phyloP scores from a whole-genome alignment of 2,329 filamentous ascomycete species.

The Paraphoma sp. region DNA sequence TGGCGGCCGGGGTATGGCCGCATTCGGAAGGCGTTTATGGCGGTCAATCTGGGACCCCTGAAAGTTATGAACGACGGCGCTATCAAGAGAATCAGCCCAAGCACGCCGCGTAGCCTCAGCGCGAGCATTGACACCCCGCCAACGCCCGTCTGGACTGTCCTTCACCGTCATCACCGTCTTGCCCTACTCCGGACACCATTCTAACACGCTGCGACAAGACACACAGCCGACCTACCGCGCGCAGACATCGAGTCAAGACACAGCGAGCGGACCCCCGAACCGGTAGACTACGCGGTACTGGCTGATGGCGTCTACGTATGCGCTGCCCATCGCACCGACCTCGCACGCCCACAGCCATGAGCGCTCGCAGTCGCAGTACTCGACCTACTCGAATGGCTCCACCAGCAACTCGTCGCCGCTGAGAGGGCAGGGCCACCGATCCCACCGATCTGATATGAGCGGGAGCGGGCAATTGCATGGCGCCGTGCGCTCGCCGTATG shows the following conservation, averaged over 20 bases:
- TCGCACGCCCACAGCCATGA: constrained; percentile 44
- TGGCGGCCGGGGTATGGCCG: constrained; percentile 17
- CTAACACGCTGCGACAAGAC: not conserved
- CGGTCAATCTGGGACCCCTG: constrained; percentile 29
- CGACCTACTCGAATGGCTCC: constrained; percentile 26
- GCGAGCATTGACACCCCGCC: constrained; percentile 7
- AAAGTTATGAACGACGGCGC: constrained; percentile 18
- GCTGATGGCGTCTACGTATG: constrained; percentile 55
- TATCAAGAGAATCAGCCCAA: constrained; percentile 9
- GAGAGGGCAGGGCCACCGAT: constrained; percentile 35
- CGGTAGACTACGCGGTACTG: constrained; percentile 12
- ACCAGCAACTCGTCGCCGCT: constrained; percentile 29
- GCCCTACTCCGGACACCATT: no score
- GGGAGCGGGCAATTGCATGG: constrained; percentile 43
- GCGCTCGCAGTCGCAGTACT: constrained; percentile 49
- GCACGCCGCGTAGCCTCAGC: constrained; percentile 13
- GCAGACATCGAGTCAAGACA: constrained; percentile 26
- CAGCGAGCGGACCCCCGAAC: constrained; percentile 19
- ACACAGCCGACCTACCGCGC: not conserved
- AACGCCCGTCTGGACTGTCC: not conserved
- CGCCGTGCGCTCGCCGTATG: constrained; percentile 37
- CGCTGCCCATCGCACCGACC: constrained; percentile 46
- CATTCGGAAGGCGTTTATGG: constrained; percentile 20
- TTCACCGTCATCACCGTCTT: not conserved
- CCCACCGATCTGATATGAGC: constrained; percentile 42